phyloP scores from a whole-genome alignment of 495 filamentous ascomycete genomes.

The Xylaria nigripes region DNA sequence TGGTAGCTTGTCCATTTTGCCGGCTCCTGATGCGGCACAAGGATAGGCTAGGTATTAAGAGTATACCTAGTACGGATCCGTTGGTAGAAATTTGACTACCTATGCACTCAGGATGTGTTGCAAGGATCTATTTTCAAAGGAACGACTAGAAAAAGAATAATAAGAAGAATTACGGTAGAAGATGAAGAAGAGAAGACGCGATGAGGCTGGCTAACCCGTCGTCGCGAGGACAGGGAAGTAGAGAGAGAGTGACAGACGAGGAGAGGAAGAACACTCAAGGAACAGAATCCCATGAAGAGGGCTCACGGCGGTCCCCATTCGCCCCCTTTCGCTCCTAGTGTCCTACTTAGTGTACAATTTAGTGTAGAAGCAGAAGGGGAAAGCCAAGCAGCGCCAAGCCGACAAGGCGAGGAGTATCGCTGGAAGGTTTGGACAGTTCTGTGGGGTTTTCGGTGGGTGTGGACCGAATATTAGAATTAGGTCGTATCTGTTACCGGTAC shows the following conservation, averaged over 20 bases:
- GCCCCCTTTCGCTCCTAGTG: constrained; percentile 5
- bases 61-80: neutral
- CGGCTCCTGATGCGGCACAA: neutral
- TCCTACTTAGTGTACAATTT: constrained; percentile 3
- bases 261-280: neutral
- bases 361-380: constrained; percentile 8
- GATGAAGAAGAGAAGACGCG: constrained; percentile 1
- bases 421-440: neutral
- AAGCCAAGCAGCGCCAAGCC: constrained; percentile 13
- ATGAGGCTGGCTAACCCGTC: neutral
- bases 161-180: neutral
- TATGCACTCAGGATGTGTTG: neutral
- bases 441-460: constrained; percentile 7
- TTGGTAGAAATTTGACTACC: constrained; percentile 1
- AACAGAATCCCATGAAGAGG: constrained; percentile 5
- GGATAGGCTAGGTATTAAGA: neutral
- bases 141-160: constrained; percentile 1
- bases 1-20: constrained; percentile 22
- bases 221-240: constrained; percentile 8
- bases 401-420: constrained; percentile 7
- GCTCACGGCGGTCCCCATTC: constrained; percentile 2
- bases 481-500: neutral
- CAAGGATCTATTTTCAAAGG: constrained; percentile 4
- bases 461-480: neutral
- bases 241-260: neutral